phyloP scores from a whole-genome alignment of 192 early-diverging fungal species.

The Coemansia sp. region DNA sequence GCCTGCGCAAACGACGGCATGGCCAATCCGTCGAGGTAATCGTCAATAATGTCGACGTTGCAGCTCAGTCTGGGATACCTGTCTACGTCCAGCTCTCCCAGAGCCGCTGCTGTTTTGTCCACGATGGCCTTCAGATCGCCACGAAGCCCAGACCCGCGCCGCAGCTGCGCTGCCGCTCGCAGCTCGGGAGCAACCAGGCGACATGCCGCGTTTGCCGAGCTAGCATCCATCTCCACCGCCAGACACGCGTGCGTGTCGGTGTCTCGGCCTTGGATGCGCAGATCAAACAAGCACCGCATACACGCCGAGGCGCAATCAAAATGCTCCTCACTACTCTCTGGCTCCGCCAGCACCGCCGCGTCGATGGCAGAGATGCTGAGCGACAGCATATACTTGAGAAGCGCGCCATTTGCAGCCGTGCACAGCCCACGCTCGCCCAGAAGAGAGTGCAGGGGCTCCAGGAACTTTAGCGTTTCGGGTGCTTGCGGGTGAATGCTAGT shows the following conservation, averaged over 20 bases:
- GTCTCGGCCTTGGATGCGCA: slow-evolving; percentile 28
- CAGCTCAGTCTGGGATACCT: slow-evolving; percentile 27
- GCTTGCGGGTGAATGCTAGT: neutral
- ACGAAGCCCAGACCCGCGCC: slow-evolving; percentile 32
- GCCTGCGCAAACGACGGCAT: slow-evolving; percentile 42
- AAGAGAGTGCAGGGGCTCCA: slow-evolving; percentile 13
- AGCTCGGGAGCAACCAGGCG: slow-evolving; percentile 32
- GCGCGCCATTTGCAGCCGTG: slow-evolving; percentile 27
- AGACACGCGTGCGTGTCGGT: slow-evolving; percentile 13
- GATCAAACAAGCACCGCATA: slow-evolving; percentile 41
- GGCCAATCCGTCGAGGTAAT: slow-evolving; percentile 35
- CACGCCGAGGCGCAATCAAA: slow-evolving; percentile 11
- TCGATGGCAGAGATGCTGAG: slow-evolving; percentile 4
- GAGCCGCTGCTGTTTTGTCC: slow-evolving; percentile 13
- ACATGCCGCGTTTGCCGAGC: slow-evolving; percentile 23
- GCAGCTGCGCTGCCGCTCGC: slow-evolving; percentile 20
- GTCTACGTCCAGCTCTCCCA: slow-evolving; percentile 26
- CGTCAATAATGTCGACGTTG: slow-evolving; percentile 40
- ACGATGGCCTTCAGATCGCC: slow-evolving; percentile 41
- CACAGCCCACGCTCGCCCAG: slow-evolving; percentile 43
- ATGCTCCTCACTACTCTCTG: slow-evolving; percentile 7
- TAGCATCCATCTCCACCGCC: slow-evolving; percentile 29
- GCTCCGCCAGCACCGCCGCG: neutral
- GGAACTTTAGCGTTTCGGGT: neutral
- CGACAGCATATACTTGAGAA: slow-evolving; percentile 22